Conservation (phyloP, 2,329 filamentous ascomycete genomes). For the Xylariaceae sp. region DNA sequence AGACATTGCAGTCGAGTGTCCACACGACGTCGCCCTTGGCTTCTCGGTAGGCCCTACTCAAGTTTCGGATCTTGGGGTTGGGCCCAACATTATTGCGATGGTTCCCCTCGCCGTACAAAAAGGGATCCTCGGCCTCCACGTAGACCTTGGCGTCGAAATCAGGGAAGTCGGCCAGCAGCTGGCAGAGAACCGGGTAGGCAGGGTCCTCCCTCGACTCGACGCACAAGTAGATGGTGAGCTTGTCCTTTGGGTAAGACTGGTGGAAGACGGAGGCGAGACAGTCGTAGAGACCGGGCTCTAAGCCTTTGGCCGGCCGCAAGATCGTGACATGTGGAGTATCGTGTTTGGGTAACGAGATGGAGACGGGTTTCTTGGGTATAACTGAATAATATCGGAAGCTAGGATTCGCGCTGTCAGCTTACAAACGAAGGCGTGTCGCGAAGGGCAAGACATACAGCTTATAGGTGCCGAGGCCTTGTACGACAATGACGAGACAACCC, state of each 20-base stretch:
- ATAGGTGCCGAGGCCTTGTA: slow-evolving; percentile 55
- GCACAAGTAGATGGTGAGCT: slow-evolving; percentile 79
- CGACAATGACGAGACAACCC: slow-evolving; percentile 49
- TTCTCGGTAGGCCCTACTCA: slow-evolving; percentile 89
- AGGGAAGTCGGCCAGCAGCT: slow-evolving; percentile 71
- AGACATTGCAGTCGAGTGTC: slow-evolving; percentile 96
- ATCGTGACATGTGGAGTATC: slow-evolving; percentile 80
- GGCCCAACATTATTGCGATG: slow-evolving; percentile 68
- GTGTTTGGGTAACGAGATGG: slow-evolving; percentile 47
- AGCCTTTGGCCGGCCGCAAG: slow-evolving; percentile 88
- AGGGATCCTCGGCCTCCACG: slow-evolving; percentile 78
- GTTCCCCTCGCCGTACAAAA: slow-evolving; percentile 55
- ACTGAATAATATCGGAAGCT: slow-evolving; percentile 56
- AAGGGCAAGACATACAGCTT: slow-evolving; percentile 47
- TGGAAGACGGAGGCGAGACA: slow-evolving; percentile 84
- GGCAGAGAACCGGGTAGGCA: slow-evolving; percentile 70
- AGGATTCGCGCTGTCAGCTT: not conserved
- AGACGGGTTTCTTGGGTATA: slow-evolving; percentile 47
- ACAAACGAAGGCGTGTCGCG: not conserved
- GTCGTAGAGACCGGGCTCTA: slow-evolving; percentile 87
- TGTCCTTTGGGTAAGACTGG: slow-evolving; percentile 75
- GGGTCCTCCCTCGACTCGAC: slow-evolving; percentile 73
- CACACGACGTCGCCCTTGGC: slow-evolving; percentile 85
- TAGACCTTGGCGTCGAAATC: slow-evolving; percentile 68
- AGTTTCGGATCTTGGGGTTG: slow-evolving; percentile 97